Conservation (phyloP, 129 eudicot species). For the Daucus carota region DNA sequence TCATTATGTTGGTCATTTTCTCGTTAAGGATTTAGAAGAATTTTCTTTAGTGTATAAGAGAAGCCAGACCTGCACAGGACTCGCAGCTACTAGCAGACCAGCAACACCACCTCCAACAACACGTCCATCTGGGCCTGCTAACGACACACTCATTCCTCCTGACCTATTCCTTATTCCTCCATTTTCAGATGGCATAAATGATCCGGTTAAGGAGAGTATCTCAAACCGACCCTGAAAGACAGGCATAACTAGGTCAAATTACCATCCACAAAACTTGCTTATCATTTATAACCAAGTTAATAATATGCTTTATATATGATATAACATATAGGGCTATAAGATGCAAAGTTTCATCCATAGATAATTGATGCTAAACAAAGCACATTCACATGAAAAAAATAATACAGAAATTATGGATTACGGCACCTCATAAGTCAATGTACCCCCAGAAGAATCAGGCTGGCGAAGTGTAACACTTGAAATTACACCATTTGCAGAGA, state of each 20-base stretch:
- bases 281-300: neutral
- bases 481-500: constrained; percentile 90
- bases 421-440: constrained; percentile 85
- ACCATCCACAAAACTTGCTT: neutral
- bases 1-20: neutral
- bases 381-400: neutral
- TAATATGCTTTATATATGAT: neutral
- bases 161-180: constrained; percentile 76
- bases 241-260: neutral
- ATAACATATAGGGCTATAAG: neutral
- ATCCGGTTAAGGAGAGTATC: constrained; percentile 80
- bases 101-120: constrained; percentile 95
- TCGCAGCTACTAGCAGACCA: constrained; percentile 74
- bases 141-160: constrained; percentile 85
- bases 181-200: constrained; percentile 78
- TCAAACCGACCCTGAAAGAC: constrained; percentile 70
- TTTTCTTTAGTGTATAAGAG: neutral
- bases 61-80: constrained; percentile 67
- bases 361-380: neutral
- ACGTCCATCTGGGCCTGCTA: constrained; percentile 90
- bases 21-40: neutral
- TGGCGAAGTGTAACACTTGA: constrained; percentile 89
- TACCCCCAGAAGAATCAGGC: constrained; percentile 89
- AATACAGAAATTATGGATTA: neutral
- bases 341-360: neutral